A percentile compares a stretch with the other conserved stretches of the same genome.
These are phyloP conservation scores for Eutrema japonicum DNA, from an alignment of 345 rosid species.

Conservation along the genomic window DNA sequence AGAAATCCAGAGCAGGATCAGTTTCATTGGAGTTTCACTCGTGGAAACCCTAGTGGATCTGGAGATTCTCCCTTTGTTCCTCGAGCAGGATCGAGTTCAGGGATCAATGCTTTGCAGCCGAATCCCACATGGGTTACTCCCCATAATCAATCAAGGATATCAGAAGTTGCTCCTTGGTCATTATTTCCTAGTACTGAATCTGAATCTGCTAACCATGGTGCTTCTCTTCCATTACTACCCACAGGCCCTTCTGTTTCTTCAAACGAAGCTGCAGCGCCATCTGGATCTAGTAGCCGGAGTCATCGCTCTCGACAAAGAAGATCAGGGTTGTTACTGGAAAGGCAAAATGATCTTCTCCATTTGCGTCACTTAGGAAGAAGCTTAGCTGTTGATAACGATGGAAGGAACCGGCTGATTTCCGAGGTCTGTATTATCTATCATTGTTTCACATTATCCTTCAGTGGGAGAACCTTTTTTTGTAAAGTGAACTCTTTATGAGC, in stretches of 20 bases:
- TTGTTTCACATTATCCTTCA: conserved; percentile 8
- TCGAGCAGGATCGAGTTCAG: conserved; percentile 58
- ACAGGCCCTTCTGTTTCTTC: conserved; percentile 59
- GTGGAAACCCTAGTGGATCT: conserved; percentile 52
- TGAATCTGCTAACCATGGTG: conserved; percentile 59
- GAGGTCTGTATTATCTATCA: conserved; percentile 54
- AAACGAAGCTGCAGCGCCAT: conserved; percentile 51
- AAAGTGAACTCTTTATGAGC: not conserved
- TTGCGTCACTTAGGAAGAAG: conserved; percentile 67
- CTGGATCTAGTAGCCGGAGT: conserved; percentile 57
- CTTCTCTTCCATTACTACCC: conserved; percentile 57
- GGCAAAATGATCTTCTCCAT: conserved; percentile 60
- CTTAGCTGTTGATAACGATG: conserved; percentile 73
- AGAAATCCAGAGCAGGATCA: conserved; percentile 67
- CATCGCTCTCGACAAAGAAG: conserved; percentile 55
- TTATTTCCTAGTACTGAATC: conserved; percentile 60
- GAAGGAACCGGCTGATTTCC: conserved; percentile 71
- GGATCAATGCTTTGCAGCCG: conserved; percentile 51
- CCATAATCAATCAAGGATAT: conserved; percentile 50
- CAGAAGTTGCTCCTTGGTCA: conserved; percentile 78
- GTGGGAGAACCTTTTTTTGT: not conserved
- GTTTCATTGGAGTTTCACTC: conserved; percentile 60
- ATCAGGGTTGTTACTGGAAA: conserved; percentile 56
- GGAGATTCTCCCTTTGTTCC: conserved; percentile 52
- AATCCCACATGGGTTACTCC: conserved; percentile 56